These are phyloP conservation scores for Fusarium sp. DNA, from an alignment of 2,329 filamentous ascomycete genomes.

Conservation along the genomic window DNA sequence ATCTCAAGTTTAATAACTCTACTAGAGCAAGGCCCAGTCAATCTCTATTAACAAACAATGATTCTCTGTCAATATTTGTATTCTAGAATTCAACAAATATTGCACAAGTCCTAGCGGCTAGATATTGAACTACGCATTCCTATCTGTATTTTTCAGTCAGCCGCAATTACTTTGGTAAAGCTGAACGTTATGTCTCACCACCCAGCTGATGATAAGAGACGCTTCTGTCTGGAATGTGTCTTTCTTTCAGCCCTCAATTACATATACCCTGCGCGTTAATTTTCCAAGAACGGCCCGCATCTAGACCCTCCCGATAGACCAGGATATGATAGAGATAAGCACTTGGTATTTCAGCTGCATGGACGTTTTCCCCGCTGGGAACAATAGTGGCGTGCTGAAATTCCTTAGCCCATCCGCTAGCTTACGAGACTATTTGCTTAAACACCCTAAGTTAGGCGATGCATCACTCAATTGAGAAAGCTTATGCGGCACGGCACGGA, in stretches of 20 bases:
- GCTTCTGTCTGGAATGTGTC: not conserved
- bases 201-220: not conserved
- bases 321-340: not conserved
- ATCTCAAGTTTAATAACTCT: too few species aligned
- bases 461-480: too few species aligned
- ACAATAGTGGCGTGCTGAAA: conserved; percentile 15
- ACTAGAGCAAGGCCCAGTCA: too few species aligned
- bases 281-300: not conserved
- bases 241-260: not conserved
- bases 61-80: too few species aligned
- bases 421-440: not conserved
- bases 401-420: conserved; percentile 5
- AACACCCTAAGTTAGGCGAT: too few species aligned
- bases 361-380: not conserved
- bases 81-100: too few species aligned
- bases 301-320: not conserved
- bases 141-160: not conserved
- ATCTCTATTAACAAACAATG: too few species aligned
- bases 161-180: not conserved
- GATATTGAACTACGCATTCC: not conserved
- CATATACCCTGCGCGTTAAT: not conserved
- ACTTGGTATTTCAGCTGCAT: conserved; percentile 2
- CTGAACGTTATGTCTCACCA: not conserved
- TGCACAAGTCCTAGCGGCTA: not conserved
- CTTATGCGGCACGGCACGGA: conserved; percentile 5